Base-by-base conservation (phyloP, 768 basidiomycete genomes). In the Lactarius quietus region DNA sequence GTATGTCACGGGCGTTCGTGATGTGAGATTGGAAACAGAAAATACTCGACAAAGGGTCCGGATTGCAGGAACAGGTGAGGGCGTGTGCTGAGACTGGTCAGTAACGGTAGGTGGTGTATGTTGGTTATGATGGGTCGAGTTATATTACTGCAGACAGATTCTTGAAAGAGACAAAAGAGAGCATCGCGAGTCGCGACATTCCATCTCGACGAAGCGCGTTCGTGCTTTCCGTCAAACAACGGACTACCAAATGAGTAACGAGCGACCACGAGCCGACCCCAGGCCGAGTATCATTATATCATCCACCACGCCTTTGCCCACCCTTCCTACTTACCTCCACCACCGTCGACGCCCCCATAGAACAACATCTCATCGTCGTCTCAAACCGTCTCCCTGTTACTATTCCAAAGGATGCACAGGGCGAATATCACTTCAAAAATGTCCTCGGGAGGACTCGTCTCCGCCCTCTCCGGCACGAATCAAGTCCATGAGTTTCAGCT, bases 351-450 rank as follows among this genome's bases (percentile, higher is more conserved):
- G 73, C 78, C 70, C 78, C 75, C 71, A 76, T 82, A 70, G 80
- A 79, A 68, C 82, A 80, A 63, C 90, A 93, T 70, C 88, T 98
- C 82, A 89, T 98, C 78, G 93, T 98, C 72, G 93, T 98, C 73
- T 91, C 92, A 59, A 98, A 98, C 78, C 86, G 96, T 61, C 88
- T 98, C 65, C 96, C 96, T 28, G 85, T 98, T 66, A 97, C 96
- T 55, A 98, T 98, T 74, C 92, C 81, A 76, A 96, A 94, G 80
- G 95, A 98, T 84, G 87, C 84, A 17, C 78, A 82, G 59, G 95
- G 95, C 74, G 88, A 96, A 76, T 98, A 95, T 77, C 92, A 95
- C 81, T 98, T 97, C 86, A 92, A 96, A n/a, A 82, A 97, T 98
- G 95, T 95, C 93, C 65, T 95, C 93, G 3, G 97, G 97, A 33